A percentile compares a stretch with the other conserved stretches of the same genome.
Evolutionary conservation across 1,284 basidiomycete genomes (phyloP).

Genomic region (Ceratobasidium sp.): DNA sequence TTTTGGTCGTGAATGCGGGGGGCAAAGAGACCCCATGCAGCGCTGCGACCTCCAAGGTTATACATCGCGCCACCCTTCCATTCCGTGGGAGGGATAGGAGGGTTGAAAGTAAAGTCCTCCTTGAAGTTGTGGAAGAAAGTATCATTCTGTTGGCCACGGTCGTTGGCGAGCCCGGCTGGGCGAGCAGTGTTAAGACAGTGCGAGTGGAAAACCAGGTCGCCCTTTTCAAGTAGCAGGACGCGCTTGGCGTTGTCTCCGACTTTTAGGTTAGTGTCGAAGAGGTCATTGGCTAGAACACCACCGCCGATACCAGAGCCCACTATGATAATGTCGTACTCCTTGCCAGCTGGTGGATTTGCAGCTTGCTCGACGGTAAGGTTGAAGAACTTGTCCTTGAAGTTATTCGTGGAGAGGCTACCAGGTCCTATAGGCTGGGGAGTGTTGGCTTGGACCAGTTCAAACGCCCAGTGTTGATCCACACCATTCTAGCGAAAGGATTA

Average conservation of each 20-base stretch:
- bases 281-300: conserved; percentile 41
- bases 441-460: too few species aligned
- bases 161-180: conserved; percentile 38
- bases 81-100: background rate
- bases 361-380: conserved; percentile 37
- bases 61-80: conserved; percentile 43
- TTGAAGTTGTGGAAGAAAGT: conserved; percentile 42
- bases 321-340: conserved; percentile 44
- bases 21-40: conserved; percentile 42
- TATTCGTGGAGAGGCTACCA: too few species aligned
- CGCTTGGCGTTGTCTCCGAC: conserved; percentile 38
- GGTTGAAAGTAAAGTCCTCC: conserved; percentile 35
- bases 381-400: conserved; percentile 35
- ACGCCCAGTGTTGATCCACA: too few species aligned
- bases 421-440: too few species aligned
- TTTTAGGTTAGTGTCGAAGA: conserved; percentile 41
- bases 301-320: conserved; percentile 43
- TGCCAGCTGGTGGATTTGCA: background rate
- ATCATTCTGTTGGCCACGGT: conserved; percentile 42
- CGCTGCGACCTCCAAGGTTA: conserved; percentile 40
- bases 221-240: conserved; percentile 42
- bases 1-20: conserved; percentile 41
- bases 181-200: conserved; percentile 43
- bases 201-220: conserved; percentile 42
- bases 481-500: too few species aligned